phyloP scores from a whole-genome alignment of 1,284 basidiomycete species.

The Serendipita sp. region DNA sequence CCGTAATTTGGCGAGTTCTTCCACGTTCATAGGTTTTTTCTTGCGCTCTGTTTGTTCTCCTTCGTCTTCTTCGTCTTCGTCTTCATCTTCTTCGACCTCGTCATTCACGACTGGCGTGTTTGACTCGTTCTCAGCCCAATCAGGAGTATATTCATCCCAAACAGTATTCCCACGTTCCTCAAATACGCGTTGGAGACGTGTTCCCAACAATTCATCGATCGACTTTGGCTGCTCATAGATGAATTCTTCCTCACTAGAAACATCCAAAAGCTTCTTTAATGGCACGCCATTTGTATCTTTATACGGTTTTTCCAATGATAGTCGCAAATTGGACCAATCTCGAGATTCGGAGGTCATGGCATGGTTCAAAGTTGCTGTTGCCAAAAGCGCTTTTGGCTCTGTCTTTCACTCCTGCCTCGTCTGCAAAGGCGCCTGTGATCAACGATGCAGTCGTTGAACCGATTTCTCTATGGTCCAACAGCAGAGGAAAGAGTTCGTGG shows the following conservation, averaged over 20 bases:
- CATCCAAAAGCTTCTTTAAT: constrained; percentile 51
- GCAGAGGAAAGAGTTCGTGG: constrained; percentile 79
- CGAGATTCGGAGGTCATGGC: background rate
- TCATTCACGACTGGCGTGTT: constrained; percentile 7
- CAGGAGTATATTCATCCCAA: constrained; percentile 3
- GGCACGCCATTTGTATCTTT: constrained; percentile 53
- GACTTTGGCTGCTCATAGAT: constrained; percentile 42
- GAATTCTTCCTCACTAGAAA: constrained; percentile 50
- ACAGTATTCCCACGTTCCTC: constrained; percentile 2
- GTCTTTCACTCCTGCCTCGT: background rate
- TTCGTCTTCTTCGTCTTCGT: constrained; percentile 19
- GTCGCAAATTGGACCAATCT: constrained; percentile 14
- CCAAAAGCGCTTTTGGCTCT: background rate
- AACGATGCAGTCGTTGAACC: constrained; percentile 73
- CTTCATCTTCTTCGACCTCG: constrained; percentile 4
- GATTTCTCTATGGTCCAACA: constrained; percentile 87
- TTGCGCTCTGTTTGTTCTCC: constrained; percentile 18
- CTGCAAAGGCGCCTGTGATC: constrained; percentile 2
- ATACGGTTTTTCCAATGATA: constrained; percentile 63
- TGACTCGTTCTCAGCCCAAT: background rate
- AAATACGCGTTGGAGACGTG: background rate
- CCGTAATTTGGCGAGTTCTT: constrained; percentile 59
- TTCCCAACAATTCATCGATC: background rate
- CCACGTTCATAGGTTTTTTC: constrained; percentile 46
- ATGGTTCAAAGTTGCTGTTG: background rate